Percentiles rank a stretch among this genome's conserved stretches.
Evolutionary conservation across 768 basidiomycete genomes (phyloP).

Genomic region (Rhodotorula babjevae): DNA sequence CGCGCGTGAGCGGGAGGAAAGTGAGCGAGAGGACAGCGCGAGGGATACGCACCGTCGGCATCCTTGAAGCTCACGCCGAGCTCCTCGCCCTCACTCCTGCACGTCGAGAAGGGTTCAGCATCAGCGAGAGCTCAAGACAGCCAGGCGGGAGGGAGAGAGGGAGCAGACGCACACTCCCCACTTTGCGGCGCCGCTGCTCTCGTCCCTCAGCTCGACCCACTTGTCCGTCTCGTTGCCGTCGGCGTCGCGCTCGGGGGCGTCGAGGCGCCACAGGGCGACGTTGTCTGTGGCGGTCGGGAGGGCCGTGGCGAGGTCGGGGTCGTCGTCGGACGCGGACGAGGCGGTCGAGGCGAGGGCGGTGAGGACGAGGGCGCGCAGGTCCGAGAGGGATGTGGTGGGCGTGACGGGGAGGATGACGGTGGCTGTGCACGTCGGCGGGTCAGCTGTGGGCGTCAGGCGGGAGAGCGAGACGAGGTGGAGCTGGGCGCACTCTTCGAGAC

Average conservation of each 20-base stretch:
- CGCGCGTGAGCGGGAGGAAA: fast-evolving
- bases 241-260: not conserved
- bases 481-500: constrained; percentile 15
- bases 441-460: not conserved
- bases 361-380: constrained; percentile 9
- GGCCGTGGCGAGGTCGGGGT: not conserved
- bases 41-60: constrained; percentile 2
- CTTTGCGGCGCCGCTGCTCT: constrained; percentile 32
- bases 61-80: constrained; percentile 32
- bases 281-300: constrained; percentile 6
- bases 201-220: constrained; percentile 31
- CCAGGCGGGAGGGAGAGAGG: not conserved
- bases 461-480: not conserved
- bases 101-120: no score
- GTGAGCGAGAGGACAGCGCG: not conserved
- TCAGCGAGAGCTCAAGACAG: no score
- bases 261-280: constrained; percentile 34
- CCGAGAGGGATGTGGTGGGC: constrained; percentile 15
- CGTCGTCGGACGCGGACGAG: not conserved
- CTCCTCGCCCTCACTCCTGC: constrained; percentile 20
- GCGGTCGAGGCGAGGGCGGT: constrained; percentile 13
- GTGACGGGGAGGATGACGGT: constrained; percentile 33
- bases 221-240: constrained; percentile 8
- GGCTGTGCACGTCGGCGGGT: constrained; percentile 7
- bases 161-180: constrained; percentile 30